Base-by-base conservation (phyloP, 2,329 filamentous ascomycete species). In the Microascus cirrosus region DNA sequence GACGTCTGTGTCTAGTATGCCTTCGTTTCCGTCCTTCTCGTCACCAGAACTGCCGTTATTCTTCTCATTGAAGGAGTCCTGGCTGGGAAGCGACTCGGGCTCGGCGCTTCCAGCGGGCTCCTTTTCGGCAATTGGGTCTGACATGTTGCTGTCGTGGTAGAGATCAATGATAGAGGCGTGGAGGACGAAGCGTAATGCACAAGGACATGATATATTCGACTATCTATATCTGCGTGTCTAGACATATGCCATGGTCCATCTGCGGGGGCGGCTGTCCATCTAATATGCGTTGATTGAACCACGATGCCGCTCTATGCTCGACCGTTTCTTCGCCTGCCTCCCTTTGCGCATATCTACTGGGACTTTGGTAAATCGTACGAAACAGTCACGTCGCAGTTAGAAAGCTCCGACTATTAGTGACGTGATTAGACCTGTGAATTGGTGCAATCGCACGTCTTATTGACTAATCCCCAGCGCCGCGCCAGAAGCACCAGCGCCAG, bases 31-130 rank as follows among this genome's bases (percentile, higher is more conserved):
- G 28, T 64, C 63, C 54, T 57, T 61, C n/a, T 61, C 60, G 35
- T 62, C 62, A 32, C 57, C 59, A 6, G 57, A 53, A 32, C 59
- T 62, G 11, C 57, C 13, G 53, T 58, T 55, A 62, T 70, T 71
- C 64, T 71, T 68, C 36, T 39, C 36, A 58, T 69, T 63, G 61
- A 69, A 65, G 5, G 58, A 64, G 8, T 61, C 12, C 39, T 70
- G 65, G 59, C 59, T 66, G 6, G 69, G 68, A 15, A 39, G 36
- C 18, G 66, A 48, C 13, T 22, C 15, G 15, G 42, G 18, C 15
- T n/a, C 8, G 42, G 15, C 13, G 3, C 18, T n/a, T n/a, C 42
- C n/a, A n/a, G 20, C 42, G 42, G 42, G 15, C 18, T 4, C 20
- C 42, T 48, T 48, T 22, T 48, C 42, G 15, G n/a, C 3, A 10